Evolutionary conservation across 306 rosid species (phyloP), one percentile per base, ranked within the genome.

Genomic region (Erythrophleum fordii): DNA sequence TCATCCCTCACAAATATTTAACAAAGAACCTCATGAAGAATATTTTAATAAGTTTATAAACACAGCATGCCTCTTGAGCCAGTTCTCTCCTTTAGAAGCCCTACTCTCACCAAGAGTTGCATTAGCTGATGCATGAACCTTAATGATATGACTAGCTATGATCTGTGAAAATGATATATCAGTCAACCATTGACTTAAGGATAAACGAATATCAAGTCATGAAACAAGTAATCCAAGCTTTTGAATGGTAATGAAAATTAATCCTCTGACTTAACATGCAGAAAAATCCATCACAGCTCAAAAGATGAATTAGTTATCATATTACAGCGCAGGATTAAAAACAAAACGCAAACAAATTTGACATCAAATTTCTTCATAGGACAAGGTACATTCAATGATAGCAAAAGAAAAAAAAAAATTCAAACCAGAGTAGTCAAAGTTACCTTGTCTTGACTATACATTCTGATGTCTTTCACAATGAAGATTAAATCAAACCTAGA

Each of bases 371-470:
- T 42, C 71, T 58, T 41, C 73, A 26, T 10, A 31, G 75, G 76
- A 75, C 77, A 72, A 58, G 23, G 45, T 64, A 2, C 16, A 22
- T 22, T 53, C 11, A 42, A 18, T 12, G 72, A 42, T 69, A 37
- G 55, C 29, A 69, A 56, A 75, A 51, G 70, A 29, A 68, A 39
- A 28, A 10, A 2, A 39, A 34, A 22, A 39, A 46, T 17, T 72
- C 20, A 62, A 41, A 83, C 64, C 55, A 77, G 61, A 82, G 76
- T 41, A 65, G 42, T 37, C 8, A 7, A 77, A 65, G 35, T 85
- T 91, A 95, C 99, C 98, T 91, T 95, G 83, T 95, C 99, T 83
- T 95, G 99, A 77, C 89, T 86, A 83, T 90, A 93, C 92, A 86
- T 90, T 82, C 98, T 95, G 92, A 93, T 70, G 82, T 95, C 99